phyloP scores from a whole-genome alignment of 208 protist genomes.

The Wallacemonas sp. region DNA sequence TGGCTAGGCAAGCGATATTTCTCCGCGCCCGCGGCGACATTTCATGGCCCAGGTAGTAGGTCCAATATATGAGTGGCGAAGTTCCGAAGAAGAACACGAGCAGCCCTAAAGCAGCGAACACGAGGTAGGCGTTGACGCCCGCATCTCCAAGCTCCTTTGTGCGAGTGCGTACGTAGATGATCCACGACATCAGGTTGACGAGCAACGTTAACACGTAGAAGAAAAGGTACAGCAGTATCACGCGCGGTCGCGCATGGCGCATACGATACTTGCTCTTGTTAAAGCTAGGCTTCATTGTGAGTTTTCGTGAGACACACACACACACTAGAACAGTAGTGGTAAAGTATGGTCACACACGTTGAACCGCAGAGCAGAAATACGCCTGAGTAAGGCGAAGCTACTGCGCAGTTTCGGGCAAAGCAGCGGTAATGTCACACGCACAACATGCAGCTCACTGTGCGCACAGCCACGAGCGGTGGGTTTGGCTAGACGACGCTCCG shows the following conservation, averaged over 20 bases:
- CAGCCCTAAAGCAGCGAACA: conserved; percentile 49
- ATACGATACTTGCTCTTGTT: conserved; percentile 19
- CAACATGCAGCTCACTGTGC: too few relatives aligned
- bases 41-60: conserved; percentile 61
- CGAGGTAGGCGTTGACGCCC: conserved; percentile 52
- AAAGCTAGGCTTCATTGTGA: background rate
- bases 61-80: conserved; percentile 71
- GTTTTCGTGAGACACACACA: background rate
- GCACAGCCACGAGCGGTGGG: too few relatives aligned
- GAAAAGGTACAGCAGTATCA: conserved; percentile 56
- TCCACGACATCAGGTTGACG: conserved; percentile 64
- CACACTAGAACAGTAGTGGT: too few relatives aligned
- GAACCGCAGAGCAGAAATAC: too few relatives aligned
- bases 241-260: conserved; percentile 29
- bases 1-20: conserved; percentile 39
- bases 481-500: too few relatives aligned
- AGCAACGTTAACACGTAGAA: conserved; percentile 50
- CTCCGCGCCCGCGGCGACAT: conserved; percentile 63
- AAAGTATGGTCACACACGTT: too few relatives aligned
- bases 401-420: too few relatives aligned
- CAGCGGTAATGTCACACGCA: too few relatives aligned
- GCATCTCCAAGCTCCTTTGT: conserved; percentile 7
- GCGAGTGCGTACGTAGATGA: conserved; percentile 30
- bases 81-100: conserved; percentile 38
- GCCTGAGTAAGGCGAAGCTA: too few relatives aligned